phyloP scores from a whole-genome alignment of 768 basidiomycete genomes.

The Suillus subalutaceus region DNA sequence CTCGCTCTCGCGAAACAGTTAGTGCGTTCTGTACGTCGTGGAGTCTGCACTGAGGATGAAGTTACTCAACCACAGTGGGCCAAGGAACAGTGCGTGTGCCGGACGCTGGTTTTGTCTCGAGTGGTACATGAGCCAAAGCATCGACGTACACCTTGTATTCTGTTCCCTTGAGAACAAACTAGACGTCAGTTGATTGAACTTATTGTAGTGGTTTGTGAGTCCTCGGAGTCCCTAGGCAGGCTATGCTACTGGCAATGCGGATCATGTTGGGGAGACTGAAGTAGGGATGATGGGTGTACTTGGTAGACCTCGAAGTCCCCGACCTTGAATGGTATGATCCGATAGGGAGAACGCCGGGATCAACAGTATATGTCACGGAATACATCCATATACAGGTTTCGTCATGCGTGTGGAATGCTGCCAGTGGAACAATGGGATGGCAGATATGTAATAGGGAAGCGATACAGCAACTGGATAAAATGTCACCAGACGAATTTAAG shows the following conservation, averaged over 20 bases:
- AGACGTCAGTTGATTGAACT: too few species aligned
- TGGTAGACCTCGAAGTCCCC: background rate
- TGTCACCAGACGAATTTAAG: background rate
- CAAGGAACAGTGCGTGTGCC: too few species aligned
- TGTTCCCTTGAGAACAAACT: too few species aligned
- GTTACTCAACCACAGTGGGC: too few species aligned
- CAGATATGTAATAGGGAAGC: background rate
- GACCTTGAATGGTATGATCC: background rate
- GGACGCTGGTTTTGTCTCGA: too few species aligned
- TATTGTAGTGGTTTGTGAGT: too few species aligned
- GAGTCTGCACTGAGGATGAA: too few species aligned
- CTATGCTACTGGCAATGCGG: slow-evolving; percentile 29
- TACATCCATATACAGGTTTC: background rate
- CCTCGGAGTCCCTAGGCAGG: slow-evolving; percentile 13
- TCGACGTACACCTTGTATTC: too few species aligned
- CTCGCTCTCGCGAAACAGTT: too few species aligned
- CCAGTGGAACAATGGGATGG: background rate
- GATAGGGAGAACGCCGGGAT: background rate
- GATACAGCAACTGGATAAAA: background rate
- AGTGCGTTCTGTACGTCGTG: too few species aligned
- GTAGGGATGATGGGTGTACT: background rate
- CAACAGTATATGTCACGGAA: too few species aligned
- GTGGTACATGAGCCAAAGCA: too few species aligned
- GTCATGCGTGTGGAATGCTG: background rate
- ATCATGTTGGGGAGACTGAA: background rate